Evolutionary conservation across 2,329 filamentous ascomycete species (phyloP), one percentile per base, ranked within the genome.

Genomic region (Penicillium palitans): DNA sequence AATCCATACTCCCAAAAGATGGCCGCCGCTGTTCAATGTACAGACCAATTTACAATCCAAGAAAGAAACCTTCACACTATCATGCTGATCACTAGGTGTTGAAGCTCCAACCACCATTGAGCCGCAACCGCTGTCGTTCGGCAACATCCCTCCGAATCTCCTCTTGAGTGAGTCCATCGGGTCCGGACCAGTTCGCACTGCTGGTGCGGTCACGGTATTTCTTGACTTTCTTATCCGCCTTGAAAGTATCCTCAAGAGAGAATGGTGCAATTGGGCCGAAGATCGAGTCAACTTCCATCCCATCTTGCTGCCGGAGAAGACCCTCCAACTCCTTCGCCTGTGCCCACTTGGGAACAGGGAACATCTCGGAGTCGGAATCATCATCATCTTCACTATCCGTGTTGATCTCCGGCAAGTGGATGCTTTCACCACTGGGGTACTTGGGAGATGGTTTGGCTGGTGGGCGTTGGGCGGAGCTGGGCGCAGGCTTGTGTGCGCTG

Each of bases 231-330:
- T 92, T 92, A 75, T 90, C 93, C 74, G 92, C 91, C 76, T 84
- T 89, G 77, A 99, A 99, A 33, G 97, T 92, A 72, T 98, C 93
- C 70, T 99, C 96, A 88, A 99, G 95, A 70, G 91, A 91, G 64
- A 99, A 81, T 13, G 92, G 90, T 12, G 85, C 88, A 25, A 96
- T 91, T 0, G 91, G 90, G 0, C 95, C 95, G 70, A 99, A 99
- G 53, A 99, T 90, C 0, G 92, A 91, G 68, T 99, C 92, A 66
- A 95, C 72, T 53, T 76, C 75, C 63, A 73, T 83, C 10, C 87
- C 85, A 74, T 99, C 93, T 73, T 99, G 96, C 50, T 86, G 82
- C 58, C 88, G 84, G 27, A 99, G 84, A 55, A 91, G 84, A 53
- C 85, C 81, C 19, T 88, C 86, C 46, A 99, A 84, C 62, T 91